These are phyloP conservation scores for Crithidia brevicula DNA, from an alignment of 208 protist species.

Conservation along the genomic window DNA sequence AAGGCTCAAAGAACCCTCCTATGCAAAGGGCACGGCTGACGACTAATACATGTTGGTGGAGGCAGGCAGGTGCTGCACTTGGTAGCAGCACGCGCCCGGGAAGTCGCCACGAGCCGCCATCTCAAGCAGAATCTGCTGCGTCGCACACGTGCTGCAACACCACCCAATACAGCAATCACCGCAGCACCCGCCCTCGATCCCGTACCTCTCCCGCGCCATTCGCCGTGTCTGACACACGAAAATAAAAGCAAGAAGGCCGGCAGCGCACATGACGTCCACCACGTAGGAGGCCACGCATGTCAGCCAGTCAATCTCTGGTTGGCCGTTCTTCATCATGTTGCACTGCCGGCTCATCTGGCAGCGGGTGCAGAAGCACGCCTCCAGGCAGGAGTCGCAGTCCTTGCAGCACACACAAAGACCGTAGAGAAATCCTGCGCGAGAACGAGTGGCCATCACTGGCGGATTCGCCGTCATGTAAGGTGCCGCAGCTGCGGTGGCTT, in stretches of 20 bases:
- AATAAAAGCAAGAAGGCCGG: slow-evolving; percentile 4
- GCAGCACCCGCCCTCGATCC: slow-evolving; percentile 16
- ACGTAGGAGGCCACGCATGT: slow-evolving; percentile 10
- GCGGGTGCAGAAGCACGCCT: slow-evolving; percentile 39
- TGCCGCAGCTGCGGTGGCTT: neutral
- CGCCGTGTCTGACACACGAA: slow-evolving; percentile 12
- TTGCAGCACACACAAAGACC: slow-evolving; percentile 41
- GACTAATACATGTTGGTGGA: slow-evolving; percentile 27
- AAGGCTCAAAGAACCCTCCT: too few species aligned
- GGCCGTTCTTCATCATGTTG: slow-evolving; percentile 38
- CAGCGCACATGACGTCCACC: neutral
- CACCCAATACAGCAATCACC: slow-evolving; percentile 24
- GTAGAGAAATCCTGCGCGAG: slow-evolving; percentile 32
- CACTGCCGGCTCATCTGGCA: slow-evolving; percentile 60
- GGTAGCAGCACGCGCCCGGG: slow-evolving; percentile 45
- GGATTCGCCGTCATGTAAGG: neutral
- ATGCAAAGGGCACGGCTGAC: too few species aligned
- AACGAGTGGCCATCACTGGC: neutral
- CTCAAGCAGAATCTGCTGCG: slow-evolving; percentile 60
- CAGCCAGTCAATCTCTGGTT: slow-evolving; percentile 32
- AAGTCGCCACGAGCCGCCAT: slow-evolving; percentile 52
- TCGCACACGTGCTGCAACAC: slow-evolving; percentile 33
- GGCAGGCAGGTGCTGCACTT: slow-evolving; percentile 6
- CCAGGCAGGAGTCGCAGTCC: slow-evolving; percentile 25
- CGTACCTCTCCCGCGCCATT: slow-evolving; percentile 29